Percentiles rank a stretch among this genome's conserved stretches.
Conservation (phyloP, 139 green algal species). For the Chlorella sp. region DNA sequence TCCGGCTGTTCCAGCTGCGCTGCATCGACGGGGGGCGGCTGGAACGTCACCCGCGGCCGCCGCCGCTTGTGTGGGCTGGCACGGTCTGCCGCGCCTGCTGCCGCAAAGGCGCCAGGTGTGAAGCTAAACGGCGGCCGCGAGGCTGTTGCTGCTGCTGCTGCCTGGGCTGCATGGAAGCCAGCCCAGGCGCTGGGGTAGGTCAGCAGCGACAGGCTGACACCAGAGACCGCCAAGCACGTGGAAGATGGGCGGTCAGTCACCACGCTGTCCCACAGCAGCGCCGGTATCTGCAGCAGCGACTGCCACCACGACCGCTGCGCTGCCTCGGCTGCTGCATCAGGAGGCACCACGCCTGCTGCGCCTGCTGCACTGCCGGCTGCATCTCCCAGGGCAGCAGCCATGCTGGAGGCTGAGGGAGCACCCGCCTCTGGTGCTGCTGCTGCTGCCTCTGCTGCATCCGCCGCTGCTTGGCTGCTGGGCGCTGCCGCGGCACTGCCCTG, state of each 20-base stretch:
- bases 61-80: constrained; percentile 12
- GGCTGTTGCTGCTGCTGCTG: constrained; percentile 6
- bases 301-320: constrained; percentile 9
- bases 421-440: neutral
- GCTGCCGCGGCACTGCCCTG: neutral
- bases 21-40: neutral
- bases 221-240: constrained; percentile 32
- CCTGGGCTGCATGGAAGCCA: constrained; percentile 13
- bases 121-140: neutral
- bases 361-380: neutral
- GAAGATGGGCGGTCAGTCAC: constrained; percentile 19
- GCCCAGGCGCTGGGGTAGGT: constrained; percentile 39
- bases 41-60: neutral
- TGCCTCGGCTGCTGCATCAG: neutral
- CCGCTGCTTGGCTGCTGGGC: neutral
- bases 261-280: constrained; percentile 35
- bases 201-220: constrained; percentile 40
- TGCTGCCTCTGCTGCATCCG: neutral
- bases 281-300: constrained; percentile 29
- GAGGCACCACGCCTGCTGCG: neutral
- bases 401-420: neutral
- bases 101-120: neutral
- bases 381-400: neutral
- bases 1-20: neutral
- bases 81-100: neutral